phyloP scores from a whole-genome alignment of 345 rosid genomes.

The Hevea brasiliensis region DNA sequence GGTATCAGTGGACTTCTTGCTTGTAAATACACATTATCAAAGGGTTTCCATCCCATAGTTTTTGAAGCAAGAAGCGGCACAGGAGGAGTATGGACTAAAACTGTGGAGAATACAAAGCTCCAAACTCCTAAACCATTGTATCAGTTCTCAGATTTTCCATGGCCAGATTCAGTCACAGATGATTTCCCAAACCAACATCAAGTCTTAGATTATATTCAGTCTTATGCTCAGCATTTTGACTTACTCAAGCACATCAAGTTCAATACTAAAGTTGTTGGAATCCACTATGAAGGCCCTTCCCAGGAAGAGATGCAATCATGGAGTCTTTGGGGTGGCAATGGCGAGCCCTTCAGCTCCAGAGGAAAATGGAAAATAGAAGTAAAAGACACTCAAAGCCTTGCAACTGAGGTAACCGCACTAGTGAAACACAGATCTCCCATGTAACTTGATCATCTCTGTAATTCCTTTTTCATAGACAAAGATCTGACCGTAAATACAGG shows the following conservation, averaged over 20 bases:
- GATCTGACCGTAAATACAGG: slow-evolving; percentile 10
- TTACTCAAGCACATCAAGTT: slow-evolving; percentile 38
- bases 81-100: slow-evolving; percentile 19
- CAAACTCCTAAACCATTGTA: slow-evolving; percentile 24
- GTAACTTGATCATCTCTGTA: too few relatives aligned
- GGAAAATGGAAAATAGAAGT: slow-evolving; percentile 42
- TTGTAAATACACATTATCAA: slow-evolving; percentile 30
- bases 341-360: slow-evolving; percentile 26
- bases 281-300: slow-evolving; percentile 20
- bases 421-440: too few relatives aligned
- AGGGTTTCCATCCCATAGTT: slow-evolving; percentile 30
- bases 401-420: slow-evolving; percentile 15
- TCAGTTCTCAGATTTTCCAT: slow-evolving; percentile 46
- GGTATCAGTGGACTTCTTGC: slow-evolving; percentile 48
- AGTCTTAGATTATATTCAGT: slow-evolving; percentile 35
- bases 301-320: slow-evolving; percentile 27
- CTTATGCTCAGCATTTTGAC: slow-evolving; percentile 37
- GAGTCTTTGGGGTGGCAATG: slow-evolving; percentile 36
- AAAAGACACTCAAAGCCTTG: slow-evolving; percentile 14
- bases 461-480: background rate
- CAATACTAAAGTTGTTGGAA: slow-evolving; percentile 31
- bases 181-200: slow-evolving; percentile 29
- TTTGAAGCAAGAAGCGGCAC: slow-evolving; percentile 4
- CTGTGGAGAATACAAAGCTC: slow-evolving; percentile 29
- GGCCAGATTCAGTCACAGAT: slow-evolving; percentile 39